A percentile compares a stretch with the other conserved stretches of the same genome.
Conservation (phyloP, 768 basidiomycete species). For the Pulveroboletus ravenelii region DNA sequence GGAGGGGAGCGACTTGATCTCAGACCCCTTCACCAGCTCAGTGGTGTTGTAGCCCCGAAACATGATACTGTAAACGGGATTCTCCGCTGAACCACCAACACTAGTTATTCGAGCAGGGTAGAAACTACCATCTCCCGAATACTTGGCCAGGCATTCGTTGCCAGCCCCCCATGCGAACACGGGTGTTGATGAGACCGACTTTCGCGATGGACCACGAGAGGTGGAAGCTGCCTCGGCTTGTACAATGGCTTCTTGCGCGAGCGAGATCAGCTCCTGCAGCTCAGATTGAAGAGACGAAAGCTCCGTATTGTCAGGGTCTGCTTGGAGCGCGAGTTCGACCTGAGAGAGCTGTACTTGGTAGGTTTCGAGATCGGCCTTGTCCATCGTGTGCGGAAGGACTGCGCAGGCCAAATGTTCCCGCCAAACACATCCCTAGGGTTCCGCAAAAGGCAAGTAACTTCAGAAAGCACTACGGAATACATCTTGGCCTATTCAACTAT, state of each 20-base stretch:
- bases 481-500: not conserved
- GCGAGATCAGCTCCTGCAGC: constrained; percentile 76
- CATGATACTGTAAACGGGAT: constrained; percentile 82
- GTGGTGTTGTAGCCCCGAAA: constrained; percentile 93
- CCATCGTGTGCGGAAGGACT: constrained; percentile 16
- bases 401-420: not conserved
- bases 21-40: constrained; percentile 69
- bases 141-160: constrained; percentile 82
- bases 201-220: constrained; percentile 53
- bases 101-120: constrained; percentile 87
- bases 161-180: constrained; percentile 68
- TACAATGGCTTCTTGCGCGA: constrained; percentile 67
- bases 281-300: constrained; percentile 70
- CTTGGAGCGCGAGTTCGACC: constrained; percentile 72
- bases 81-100: constrained; percentile 75
- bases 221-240: constrained; percentile 64
- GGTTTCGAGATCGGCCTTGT: constrained; percentile 78
- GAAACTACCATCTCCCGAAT: constrained; percentile 78
- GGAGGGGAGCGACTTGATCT: constrained; percentile 65
- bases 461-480: not conserved
- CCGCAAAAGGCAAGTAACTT: constrained; percentile 17
- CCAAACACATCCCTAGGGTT: constrained; percentile 5
- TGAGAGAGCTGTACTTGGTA: constrained; percentile 89
- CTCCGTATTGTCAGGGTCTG: constrained; percentile 72
- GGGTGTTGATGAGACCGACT: constrained; percentile 46